These are phyloP conservation scores for Oropetium thomaeum DNA, from an alignment of 176 grass and related monocot genomes.

Conservation along the genomic window DNA sequence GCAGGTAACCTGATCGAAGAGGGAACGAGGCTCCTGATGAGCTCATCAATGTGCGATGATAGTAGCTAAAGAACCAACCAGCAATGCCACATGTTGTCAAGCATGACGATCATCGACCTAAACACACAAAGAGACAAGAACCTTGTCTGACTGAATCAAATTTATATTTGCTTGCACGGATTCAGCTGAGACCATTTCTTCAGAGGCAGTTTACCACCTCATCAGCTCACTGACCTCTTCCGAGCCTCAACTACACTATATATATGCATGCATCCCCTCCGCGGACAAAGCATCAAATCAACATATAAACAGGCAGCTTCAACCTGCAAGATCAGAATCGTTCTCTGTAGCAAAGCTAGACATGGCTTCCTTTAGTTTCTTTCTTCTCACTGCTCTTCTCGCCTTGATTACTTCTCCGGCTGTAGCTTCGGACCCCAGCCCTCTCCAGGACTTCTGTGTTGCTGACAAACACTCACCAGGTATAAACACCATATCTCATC, in stretches of 20 bases:
- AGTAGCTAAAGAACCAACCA: too few species aligned
- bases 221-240: background rate
- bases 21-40: too few species aligned
- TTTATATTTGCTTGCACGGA: background rate
- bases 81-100: background rate
- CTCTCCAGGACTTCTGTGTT: conserved; percentile 3
- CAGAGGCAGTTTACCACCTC: background rate
- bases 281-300: background rate
- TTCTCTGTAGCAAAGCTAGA: background rate
- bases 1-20: too few species aligned
- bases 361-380: background rate
- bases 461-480: conserved; percentile 4
- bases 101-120: background rate
- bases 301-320: background rate
- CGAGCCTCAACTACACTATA: background rate
- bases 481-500: background rate
- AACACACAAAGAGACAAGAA: background rate
- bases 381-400: background rate
- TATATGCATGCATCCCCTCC: background rate
- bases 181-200: background rate
- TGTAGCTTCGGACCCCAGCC: conserved; percentile 3
- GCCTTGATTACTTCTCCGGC: background rate
- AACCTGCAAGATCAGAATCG: background rate
- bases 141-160: background rate
- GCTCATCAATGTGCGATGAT: too few species aligned